Evolutionary conservation across 495 filamentous ascomycete genomes (phyloP), one percentile per base, ranked within the genome.

Genomic region (Filosporella fistucella): DNA sequence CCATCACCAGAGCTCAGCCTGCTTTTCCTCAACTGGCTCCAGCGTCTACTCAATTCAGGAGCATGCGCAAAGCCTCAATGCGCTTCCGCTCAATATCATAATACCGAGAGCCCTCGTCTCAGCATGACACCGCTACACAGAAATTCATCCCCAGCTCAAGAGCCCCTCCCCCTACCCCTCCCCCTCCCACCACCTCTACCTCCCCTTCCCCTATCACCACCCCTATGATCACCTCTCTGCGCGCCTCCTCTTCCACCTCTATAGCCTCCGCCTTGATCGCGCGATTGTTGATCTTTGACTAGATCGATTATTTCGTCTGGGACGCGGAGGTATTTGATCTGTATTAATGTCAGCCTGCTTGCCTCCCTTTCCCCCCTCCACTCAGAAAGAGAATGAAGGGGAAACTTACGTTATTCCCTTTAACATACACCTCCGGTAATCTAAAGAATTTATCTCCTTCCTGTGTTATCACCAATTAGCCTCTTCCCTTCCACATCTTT

Each of bases 311-410:
- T 93, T 61, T 96, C 90, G 63, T 97, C 91, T 37, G 89, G 88
- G 2, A 98, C 88, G 42, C 89, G 86, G 28, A 98, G 80, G 68
- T 95, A 98, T 77, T 98, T 98, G 72, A 98, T 98, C 93, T 98
- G 57, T 41, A 25, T 17, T 12, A 17, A 21, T 4, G 14, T 47
- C 17, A 48, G 44, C 34, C 17, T 3, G 6, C 17, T 40, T 16
- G 12, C 37, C 37, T 24, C 21, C 37, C 21, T 22, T 13, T 22
- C 22, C 39, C 20, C 22, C 39, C 18, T 28, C 5, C 22, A 25
- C 37, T 17, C 6, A 40, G 5, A 20, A 20, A 30, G n/a, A n/a
- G 28, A 30, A 37, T 16, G 20, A 40, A 21, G n/a, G 11, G 42
- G 17, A 29, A 45, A 66, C 80, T 42, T 71, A 97, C 93, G 63